A percentile compares a stretch with the other conserved stretches of the same genome.
phyloP scores from a whole-genome alignment of 768 basidiomycete genomes.

The Thelephora ganbajun region DNA sequence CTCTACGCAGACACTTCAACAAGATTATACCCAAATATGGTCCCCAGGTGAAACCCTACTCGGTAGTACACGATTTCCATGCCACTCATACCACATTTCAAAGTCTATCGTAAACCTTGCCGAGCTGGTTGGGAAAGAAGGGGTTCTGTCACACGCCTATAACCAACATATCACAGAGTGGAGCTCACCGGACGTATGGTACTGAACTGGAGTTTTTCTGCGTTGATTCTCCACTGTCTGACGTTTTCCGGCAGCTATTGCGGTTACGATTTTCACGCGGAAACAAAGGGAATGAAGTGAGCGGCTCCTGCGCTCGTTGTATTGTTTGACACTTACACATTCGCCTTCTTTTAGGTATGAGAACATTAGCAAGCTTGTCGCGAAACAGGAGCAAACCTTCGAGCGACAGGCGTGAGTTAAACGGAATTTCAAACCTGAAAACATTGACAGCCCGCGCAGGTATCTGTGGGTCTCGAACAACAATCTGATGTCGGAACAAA shows the following conservation, averaged over 20 bases:
- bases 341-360: slow-evolving; percentile 46
- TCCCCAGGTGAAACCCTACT: slow-evolving; percentile 39
- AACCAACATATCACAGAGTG: slow-evolving; percentile 50
- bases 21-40: slow-evolving; percentile 58
- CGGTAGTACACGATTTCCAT: slow-evolving; percentile 1
- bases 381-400: slow-evolving; percentile 58
- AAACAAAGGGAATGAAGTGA: slow-evolving; percentile 92
- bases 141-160: slow-evolving; percentile 64
- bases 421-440: neutral
- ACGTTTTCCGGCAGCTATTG: slow-evolving; percentile 34
- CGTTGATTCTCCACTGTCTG: neutral
- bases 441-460: slow-evolving; percentile 20
- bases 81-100: slow-evolving; percentile 4
- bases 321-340: slow-evolving; percentile 6
- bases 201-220: slow-evolving; percentile 10
- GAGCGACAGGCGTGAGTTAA: slow-evolving; percentile 57
- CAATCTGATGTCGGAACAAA: slow-evolving; percentile 62
- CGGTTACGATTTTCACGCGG: slow-evolving; percentile 87
- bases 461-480: slow-evolving; percentile 76
- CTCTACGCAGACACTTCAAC: slow-evolving; percentile 62
- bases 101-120: slow-evolving; percentile 83
- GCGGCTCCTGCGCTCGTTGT: slow-evolving; percentile 10
- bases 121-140: slow-evolving; percentile 85
- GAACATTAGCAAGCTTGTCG: slow-evolving; percentile 71
- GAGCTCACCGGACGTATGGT: slow-evolving; percentile 42